Evolutionary conservation across 305 asterid genomes (phyloP), one percentile per base, ranked within the genome.

Genomic region (Fraxinus paxiana): DNA sequence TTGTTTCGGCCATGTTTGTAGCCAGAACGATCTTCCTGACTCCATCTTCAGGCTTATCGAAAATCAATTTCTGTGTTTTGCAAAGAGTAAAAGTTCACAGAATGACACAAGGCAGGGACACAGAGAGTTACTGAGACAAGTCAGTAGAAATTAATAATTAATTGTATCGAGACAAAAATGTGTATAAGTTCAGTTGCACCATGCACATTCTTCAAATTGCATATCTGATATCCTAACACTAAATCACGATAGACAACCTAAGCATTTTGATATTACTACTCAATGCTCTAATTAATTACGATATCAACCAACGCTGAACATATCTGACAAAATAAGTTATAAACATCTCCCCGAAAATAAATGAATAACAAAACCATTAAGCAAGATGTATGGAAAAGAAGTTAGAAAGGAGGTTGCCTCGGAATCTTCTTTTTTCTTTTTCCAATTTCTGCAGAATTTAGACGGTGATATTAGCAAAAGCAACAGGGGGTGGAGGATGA

Each of bases 1-100:
- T 94, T 77, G 98, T 94, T 85, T 94, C 98, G 65, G 98, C 97
- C 97, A 94, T 94, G 88, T 94, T 94, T 82, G 98, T 94, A 76
- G 98, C 98, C 83, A 94, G 90, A 78, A 94, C 98, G 79, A 94
- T 92, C 91, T 94, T 94, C 92, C 98, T 88, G 80, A 91, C 86
- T 85, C 97, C 97, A 81, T 92, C 93, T 80, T 87, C 90, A 81
- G 98, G 97, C 84, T 85, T 92, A 86, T 91, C 89, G 84, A 94
- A 94, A 79, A 94, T 94, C 88, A 92, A 84, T 85, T 86, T 94
- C 98, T 94, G 97, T 94, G 96, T 80, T 79, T 77, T 75, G 56
- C 80, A 24, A 51, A 84, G 9, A 12, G 73, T 41, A 59, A 67
- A 80, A 26, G 43, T 77, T 80, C 51, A 17, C 63, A 75, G 41